Evolutionary conservation across 2,329 filamentous ascomycete genomes (phyloP).

Genomic region (Alternaria sp.): DNA sequence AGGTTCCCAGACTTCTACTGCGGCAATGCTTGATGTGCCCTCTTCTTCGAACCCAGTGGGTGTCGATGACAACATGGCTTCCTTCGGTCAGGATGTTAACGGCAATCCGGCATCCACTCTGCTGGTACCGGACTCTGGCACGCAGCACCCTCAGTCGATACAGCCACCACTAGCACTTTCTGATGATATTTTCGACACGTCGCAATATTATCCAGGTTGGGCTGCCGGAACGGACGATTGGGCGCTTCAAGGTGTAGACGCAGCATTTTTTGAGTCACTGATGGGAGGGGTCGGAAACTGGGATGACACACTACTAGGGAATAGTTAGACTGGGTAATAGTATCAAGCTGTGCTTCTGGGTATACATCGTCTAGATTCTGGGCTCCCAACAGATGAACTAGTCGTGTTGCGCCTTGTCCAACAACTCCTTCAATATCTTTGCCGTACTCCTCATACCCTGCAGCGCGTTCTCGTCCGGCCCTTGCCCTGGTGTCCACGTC

Average conservation of each 20-base stretch:
- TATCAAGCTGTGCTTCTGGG: neutral
- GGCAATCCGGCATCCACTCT: neutral
- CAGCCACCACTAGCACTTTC: neutral
- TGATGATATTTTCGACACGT: neutral
- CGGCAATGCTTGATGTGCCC: neutral
- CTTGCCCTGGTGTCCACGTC: conserved; percentile 77
- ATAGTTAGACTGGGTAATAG: neutral
- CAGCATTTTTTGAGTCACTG: conserved; percentile 28
- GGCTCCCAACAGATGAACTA: neutral
- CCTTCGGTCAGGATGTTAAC: neutral
- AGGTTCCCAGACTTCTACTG: neutral
- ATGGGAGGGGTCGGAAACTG: conserved; percentile 15
- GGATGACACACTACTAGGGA: neutral
- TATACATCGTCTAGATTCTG: neutral
- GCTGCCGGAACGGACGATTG: conserved; percentile 20
- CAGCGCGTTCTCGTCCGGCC: conserved; percentile 84
- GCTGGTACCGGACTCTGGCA: neutral
- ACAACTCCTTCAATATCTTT: conserved; percentile 72
- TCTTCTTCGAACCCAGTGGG: neutral
- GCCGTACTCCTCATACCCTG: conserved; percentile 74
- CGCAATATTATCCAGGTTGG: conserved; percentile 9
- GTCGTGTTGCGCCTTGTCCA: conserved; percentile 36
- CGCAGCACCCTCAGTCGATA: neutral
- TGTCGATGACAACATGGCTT: neutral
- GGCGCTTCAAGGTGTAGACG: conserved; percentile 27